These are phyloP conservation scores for Oryza coarctata DNA, from an alignment of 176 grass and related monocot genomes.

Conservation along the genomic window DNA sequence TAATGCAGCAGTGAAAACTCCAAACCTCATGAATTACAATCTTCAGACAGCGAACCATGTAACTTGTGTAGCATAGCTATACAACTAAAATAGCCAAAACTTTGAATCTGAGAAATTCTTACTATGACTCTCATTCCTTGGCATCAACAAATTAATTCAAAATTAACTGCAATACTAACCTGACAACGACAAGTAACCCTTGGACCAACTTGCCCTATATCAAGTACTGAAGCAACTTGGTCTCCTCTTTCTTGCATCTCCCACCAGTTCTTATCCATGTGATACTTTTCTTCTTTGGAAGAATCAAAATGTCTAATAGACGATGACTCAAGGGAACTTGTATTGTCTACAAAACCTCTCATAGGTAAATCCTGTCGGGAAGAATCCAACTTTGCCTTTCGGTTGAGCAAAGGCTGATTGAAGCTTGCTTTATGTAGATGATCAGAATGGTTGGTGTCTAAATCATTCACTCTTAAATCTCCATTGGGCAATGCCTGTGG, in stretches of 20 bases:
- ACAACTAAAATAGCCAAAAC: not conserved
- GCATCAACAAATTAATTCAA: slow-evolving; percentile 9
- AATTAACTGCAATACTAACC: slow-evolving; percentile 49
- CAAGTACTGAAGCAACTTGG: slow-evolving; percentile 74
- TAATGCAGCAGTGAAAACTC: not conserved
- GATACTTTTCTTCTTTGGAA: slow-evolving; percentile 44
- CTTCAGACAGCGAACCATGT: not conserved
- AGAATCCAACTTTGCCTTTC: slow-evolving; percentile 75
- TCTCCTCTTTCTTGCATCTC: slow-evolving; percentile 82
- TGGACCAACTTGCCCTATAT: slow-evolving; percentile 86
- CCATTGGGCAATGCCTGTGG: slow-evolving; percentile 44
- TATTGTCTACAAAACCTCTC: slow-evolving; percentile 89
- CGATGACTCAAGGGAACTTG: slow-evolving; percentile 46
- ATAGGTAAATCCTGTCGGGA: slow-evolving; percentile 82
- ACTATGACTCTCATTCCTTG: not conserved
- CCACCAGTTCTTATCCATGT: slow-evolving; percentile 85
- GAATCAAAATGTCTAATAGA: slow-evolving; percentile 47
- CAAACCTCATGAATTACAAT: not conserved
- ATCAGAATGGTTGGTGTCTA: slow-evolving; percentile 50
- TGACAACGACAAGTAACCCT: slow-evolving; percentile 79
- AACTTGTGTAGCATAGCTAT: slow-evolving; percentile 6
- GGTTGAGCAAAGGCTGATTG: slow-evolving; percentile 66
- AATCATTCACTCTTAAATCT: slow-evolving; percentile 53
- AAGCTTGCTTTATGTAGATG: slow-evolving; percentile 51
- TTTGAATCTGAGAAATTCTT: not conserved